Evolutionary conservation across 257 asterid species (phyloP).

Genomic region (Verbena officinalis): DNA sequence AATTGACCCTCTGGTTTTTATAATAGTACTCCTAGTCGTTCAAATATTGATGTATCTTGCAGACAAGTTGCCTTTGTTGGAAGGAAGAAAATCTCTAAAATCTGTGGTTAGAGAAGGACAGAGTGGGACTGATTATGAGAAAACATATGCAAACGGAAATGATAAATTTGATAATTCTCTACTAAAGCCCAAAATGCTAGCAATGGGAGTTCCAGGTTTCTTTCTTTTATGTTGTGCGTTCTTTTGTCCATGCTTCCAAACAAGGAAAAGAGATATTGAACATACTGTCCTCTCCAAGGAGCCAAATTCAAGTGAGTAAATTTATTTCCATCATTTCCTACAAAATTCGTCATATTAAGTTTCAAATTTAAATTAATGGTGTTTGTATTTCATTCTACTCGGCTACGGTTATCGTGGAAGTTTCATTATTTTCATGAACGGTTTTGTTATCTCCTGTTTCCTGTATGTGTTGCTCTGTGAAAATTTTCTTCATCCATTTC

Average conservation of each 20-base stretch:
- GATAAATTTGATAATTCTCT: constrained; percentile 37
- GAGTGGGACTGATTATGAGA: constrained; percentile 31
- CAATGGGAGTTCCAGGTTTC: constrained; percentile 73
- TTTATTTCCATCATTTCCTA: constrained; percentile 11
- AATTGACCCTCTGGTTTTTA: constrained; percentile 6
- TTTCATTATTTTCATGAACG: background rate
- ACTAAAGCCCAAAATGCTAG: constrained; percentile 51
- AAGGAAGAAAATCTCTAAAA: constrained; percentile 54
- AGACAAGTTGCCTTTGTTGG: constrained; percentile 49
- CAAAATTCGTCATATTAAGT: too few relatives aligned
- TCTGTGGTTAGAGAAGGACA: constrained; percentile 49
- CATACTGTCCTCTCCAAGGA: constrained; percentile 69
- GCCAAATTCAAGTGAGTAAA: constrained; percentile 72
- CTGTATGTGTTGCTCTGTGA: constrained; percentile 1
- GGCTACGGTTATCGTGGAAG: too few relatives aligned
- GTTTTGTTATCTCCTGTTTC: background rate
- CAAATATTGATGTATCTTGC: constrained; percentile 30
- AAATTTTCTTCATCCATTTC: too few relatives aligned
- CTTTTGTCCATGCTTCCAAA: constrained; percentile 84
- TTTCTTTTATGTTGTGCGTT: constrained; percentile 68
- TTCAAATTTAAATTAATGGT: background rate
- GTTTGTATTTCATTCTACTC: too few relatives aligned
- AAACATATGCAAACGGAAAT: constrained; percentile 32
- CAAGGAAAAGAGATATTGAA: constrained; percentile 61
- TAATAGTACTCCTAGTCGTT: constrained; percentile 14